Base-by-base conservation (phyloP, 768 basidiomycete species). In the Rhodocollybia butyracea region DNA sequence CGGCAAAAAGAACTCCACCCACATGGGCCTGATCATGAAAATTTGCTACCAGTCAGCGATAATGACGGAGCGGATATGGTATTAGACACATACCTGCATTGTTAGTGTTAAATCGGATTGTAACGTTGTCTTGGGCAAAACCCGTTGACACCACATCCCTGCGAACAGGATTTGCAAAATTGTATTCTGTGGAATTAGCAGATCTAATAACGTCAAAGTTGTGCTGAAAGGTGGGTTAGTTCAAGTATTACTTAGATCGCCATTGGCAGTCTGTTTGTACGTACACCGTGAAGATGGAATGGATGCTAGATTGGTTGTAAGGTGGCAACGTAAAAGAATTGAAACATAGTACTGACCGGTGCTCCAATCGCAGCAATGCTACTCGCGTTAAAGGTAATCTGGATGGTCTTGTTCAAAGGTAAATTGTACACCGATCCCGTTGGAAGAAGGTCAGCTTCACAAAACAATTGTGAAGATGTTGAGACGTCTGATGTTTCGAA, bases 21-120 rank as follows among this genome's bases (percentile, higher is more conserved):
- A n/a, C n/a, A n/a, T n/a, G n/a, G n/a, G n/a, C n/a, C n/a, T n/a
- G n/a, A n/a, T n/a, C n/a, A n/a, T n/a, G n/a, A n/a, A n/a, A n/a
- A n/a, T n/a, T n/a, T n/a, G n/a, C n/a, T 21, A 74, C 74, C 80
- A 81, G 59, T 80, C n/a, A n/a, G 80, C 26, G 81, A 56, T 47
- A 78, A 69, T 78, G 77, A 80, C 4, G 77, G 76, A n/a, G n/a
- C n/a, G n/a, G n/a, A n/a, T n/a, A n/a, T n/a, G n/a, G n/a, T n/a
- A n/a, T n/a, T n/a, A n/a, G n/a, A n/a, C n/a, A n/a, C n/a, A n/a
- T n/a, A 2, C 81, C 81, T 32, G 79, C 63, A 55, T 81, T 81
- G 47, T 81, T 75, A 1, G 80, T 81, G 1, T 62, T 65, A 63
- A 82, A 82, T 1, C 82, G 70, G 55, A 84, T 61, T 1, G 76